A percentile compares a stretch with the other conserved stretches of the same genome.
Evolutionary conservation across 208 protist genomes (phyloP).

Genomic region (Trypanosomatidae sp.): DNA sequence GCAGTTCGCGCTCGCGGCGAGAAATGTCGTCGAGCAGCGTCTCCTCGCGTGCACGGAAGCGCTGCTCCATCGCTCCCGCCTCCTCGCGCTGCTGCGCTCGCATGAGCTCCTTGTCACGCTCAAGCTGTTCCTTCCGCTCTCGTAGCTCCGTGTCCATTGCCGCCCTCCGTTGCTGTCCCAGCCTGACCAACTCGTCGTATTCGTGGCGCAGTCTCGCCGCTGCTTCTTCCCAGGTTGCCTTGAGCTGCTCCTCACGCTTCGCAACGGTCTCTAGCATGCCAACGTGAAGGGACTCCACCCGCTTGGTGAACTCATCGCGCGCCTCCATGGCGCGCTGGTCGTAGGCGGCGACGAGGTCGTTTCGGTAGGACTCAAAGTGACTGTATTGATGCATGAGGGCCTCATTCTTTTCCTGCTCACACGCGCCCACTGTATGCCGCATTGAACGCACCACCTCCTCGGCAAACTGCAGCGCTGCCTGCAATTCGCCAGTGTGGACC

Average conservation of each 20-base stretch:
- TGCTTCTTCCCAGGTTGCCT: conserved; percentile 35
- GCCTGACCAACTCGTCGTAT: conserved; percentile 32
- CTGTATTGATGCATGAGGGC: conserved; percentile 41
- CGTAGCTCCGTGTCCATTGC: conserved; percentile 45
- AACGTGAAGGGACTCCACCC: conserved; percentile 25
- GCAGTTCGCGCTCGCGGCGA: conserved; percentile 48
- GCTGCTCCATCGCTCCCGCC: conserved; percentile 22
- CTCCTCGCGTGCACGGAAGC: conserved; percentile 49
- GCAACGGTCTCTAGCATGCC: conserved; percentile 36
- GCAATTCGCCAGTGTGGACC: conserved; percentile 19
- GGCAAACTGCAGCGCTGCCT: conserved; percentile 23
- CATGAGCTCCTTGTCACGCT: conserved; percentile 49
- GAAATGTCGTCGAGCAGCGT: conserved; percentile 46
- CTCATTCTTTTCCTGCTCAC: conserved; percentile 27
- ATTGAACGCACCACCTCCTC: conserved; percentile 31
- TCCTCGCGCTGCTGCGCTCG: conserved; percentile 30
- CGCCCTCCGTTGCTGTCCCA: conserved; percentile 27
- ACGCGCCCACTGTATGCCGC: conserved; percentile 25
- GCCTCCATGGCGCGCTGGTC: conserved; percentile 37
- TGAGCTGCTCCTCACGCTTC: conserved; percentile 44
- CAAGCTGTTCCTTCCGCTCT: conserved; percentile 25
- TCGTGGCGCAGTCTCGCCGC: conserved; percentile 30
- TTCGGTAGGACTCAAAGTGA: conserved; percentile 41
- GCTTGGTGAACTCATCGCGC: conserved; percentile 31
- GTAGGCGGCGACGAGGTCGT: conserved; percentile 31